Percentiles rank a stretch among this genome's conserved stretches.
Evolutionary conservation across 768 basidiomycete genomes (phyloP).

Genomic region (Cystofilobasidium bisporidii): DNA sequence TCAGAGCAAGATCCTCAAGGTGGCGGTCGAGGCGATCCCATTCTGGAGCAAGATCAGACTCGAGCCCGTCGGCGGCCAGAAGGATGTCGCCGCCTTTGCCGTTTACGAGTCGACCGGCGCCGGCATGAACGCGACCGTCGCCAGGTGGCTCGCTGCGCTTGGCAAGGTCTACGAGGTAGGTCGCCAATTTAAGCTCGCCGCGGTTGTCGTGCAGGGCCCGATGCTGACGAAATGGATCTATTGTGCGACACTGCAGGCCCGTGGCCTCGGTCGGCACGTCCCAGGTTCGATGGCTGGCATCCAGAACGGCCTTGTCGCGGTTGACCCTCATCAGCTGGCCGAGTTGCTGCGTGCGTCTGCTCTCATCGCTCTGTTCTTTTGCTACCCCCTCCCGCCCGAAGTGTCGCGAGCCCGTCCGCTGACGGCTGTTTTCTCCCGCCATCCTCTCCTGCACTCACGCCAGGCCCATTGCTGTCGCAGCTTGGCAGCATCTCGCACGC

Average conservation of each 20-base stretch:
- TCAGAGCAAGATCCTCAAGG: slow-evolving; percentile 57
- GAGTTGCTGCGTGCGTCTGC: slow-evolving; percentile 55
- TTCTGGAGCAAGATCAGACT: slow-evolving; percentile 83
- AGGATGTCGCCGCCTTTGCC: slow-evolving; percentile 59
- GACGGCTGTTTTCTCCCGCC: too few species aligned
- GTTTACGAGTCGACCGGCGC: slow-evolving; percentile 51
- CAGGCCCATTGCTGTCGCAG: slow-evolving; percentile 40
- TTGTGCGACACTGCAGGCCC: slow-evolving; percentile 44
- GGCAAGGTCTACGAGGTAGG: slow-evolving; percentile 54
- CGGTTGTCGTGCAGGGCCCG: too few species aligned
- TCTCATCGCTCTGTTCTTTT: too few species aligned
- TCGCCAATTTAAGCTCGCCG: too few species aligned
- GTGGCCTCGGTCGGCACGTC: slow-evolving; percentile 49
- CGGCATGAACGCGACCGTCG: slow-evolving; percentile 46
- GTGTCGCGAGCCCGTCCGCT: too few species aligned
- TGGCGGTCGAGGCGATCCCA: slow-evolving; percentile 58
- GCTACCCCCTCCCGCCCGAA: too few species aligned
- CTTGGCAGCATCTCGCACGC: slow-evolving; percentile 43
- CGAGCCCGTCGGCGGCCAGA: slow-evolving; percentile 58
- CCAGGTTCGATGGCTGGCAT: slow-evolving; percentile 49
- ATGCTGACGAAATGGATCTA: slow-evolving; percentile 1
- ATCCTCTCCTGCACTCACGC: background rate
- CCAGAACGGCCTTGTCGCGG: slow-evolving; percentile 53
- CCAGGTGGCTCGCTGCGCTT: slow-evolving; percentile 52
- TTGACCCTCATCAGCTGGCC: slow-evolving; percentile 61